These are phyloP conservation scores for Prunella vulgaris DNA, from an alignment of 257 asterid species.

Conservation along the genomic window DNA sequence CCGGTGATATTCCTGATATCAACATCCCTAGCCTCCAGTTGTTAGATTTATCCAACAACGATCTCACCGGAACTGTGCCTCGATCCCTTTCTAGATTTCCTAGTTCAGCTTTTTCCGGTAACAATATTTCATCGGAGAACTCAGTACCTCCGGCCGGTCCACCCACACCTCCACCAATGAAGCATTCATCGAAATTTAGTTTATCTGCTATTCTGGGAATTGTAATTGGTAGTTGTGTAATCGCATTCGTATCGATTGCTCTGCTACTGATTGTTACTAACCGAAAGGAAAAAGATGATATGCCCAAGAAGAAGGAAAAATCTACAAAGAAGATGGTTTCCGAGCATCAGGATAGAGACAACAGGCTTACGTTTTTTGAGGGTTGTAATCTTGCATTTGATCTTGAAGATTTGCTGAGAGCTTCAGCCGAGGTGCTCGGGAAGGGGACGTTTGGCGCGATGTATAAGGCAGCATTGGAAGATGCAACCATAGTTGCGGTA, in stretches of 20 bases:
- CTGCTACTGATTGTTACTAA: constrained; percentile 29
- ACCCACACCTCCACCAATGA: constrained; percentile 17
- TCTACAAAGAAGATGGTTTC: constrained; percentile 27
- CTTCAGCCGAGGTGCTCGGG: constrained; percentile 83
- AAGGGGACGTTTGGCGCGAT: constrained; percentile 72
- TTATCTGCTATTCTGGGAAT: constrained; percentile 34
- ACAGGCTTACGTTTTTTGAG: constrained; percentile 47
- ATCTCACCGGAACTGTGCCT: constrained; percentile 44
- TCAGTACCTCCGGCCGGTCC: constrained; percentile 25
- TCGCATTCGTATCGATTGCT: constrained; percentile 35
- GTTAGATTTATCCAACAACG: constrained; percentile 48
- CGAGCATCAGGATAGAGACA: constrained; percentile 33
- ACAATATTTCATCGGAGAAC: constrained; percentile 20
- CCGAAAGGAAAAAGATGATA: constrained; percentile 14
- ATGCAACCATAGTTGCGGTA: constrained; percentile 53
- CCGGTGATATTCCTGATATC: constrained; percentile 49
- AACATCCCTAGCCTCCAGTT: constrained; percentile 33
- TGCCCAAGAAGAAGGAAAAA: constrained; percentile 31
- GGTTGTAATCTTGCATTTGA: constrained; percentile 65
- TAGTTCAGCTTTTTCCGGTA: constrained; percentile 37
- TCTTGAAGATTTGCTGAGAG: constrained; percentile 75
- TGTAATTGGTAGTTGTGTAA: constrained; percentile 36
- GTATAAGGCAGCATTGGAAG: constrained; percentile 72
- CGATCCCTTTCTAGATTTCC: constrained; percentile 41
- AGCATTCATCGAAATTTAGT: constrained; percentile 29